Evolutionary conservation across 2,329 filamentous ascomycete genomes (phyloP), one percentile per base, ranked within the genome.

Genomic region (Colletotrichum costaricense): DNA sequence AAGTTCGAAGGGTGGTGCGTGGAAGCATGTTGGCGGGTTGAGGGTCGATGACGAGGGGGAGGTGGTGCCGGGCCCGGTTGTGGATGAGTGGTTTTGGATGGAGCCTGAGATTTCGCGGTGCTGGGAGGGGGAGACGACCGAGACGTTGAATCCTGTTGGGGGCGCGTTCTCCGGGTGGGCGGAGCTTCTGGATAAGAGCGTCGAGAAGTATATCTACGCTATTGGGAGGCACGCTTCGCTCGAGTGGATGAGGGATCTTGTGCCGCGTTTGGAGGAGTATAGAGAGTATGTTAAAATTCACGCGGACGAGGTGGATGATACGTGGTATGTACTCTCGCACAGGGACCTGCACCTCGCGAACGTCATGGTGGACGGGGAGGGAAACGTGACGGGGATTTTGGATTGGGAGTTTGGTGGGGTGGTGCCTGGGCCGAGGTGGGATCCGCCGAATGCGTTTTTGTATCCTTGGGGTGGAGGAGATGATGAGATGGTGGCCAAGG

Each of bases 31-130:
- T 11, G 67, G 67, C 63, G 33, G 81, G 1, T 67, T 83, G 3
- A 54, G 42, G 33, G 30, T 78, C n/a, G 38, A 30, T 4, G 69
- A 72, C 60, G 67, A 1, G 76, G 42, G 74, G 2, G 8, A 55
- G 3, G 62, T 77, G 11, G 52, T 74, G 2, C 75, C 76, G 1
- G 81, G 79, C 2, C 80, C 76, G 2, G 64, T 80, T 1, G 60
- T 84, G 8, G 82, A 83, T 5, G 82, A 84, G 63, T 81, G 78
- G 9, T 83, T 82, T 55, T 84, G 82, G 82, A 77, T 80, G 64
- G 70, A 46, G 7, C 78, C 79, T 5, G 80, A 84, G 33, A 67
- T 83, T 2, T 75, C 68, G 11, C 63, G 63, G 19, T 77, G 78
- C 57, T 84, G 80, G 79, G 42, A n/a, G 3, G 42, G 7, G 19